Evolutionary conservation across 108 stramenopile genomes (phyloP), one percentile per base, ranked within the genome.

Genomic region (Cylindrotheca fusiformis): DNA sequence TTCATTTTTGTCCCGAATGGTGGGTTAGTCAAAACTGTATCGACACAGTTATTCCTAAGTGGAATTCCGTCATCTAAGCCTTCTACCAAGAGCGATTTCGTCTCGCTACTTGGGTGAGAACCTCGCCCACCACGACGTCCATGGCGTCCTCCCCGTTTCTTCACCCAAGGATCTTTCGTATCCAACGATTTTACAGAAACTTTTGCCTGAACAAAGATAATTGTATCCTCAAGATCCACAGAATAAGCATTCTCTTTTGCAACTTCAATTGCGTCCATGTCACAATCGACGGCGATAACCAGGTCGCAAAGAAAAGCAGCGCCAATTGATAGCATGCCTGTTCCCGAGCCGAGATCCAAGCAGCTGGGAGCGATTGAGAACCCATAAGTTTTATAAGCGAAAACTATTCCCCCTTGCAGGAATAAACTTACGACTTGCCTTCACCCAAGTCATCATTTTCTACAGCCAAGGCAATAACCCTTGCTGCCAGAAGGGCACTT

Each of bases 261-360:
- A 5, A 83, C 49, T 18, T 53, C 65, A 41, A 97, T 58, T 19
- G 96, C 97, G 17, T 80, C 87, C 0, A 67, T 59, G 47, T 97
- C 95, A 57, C 94, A 85, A 72, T 97, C 95, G n/a, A 96, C 55
- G 4, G 78, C 88, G 6, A 68, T 48, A 0, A 93, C 88, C 45
- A 68, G 51, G 18, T 48, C 56, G 24, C 57, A 50, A 2, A 95
- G 87, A 22, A 96, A 57, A 10, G 84, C 88, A 28, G 83, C 77
- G 2, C 76, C 95, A 2, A 91, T 65, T 1, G 76, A 62, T 23
- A 98, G 74, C 88, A 96, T 97, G 20, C 96, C 96, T 19, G 96
- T 97, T 2, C 97, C 97, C 65, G 92, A 96, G 29, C 97, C 96
- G n/a, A 98, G 61, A 67, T 98, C 97, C 22, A 90, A 55, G 28